These are phyloP conservation scores for Hymenoscyphus fraxineus DNA, from an alignment of 2,329 filamentous ascomycete genomes.

Conservation along the genomic window DNA sequence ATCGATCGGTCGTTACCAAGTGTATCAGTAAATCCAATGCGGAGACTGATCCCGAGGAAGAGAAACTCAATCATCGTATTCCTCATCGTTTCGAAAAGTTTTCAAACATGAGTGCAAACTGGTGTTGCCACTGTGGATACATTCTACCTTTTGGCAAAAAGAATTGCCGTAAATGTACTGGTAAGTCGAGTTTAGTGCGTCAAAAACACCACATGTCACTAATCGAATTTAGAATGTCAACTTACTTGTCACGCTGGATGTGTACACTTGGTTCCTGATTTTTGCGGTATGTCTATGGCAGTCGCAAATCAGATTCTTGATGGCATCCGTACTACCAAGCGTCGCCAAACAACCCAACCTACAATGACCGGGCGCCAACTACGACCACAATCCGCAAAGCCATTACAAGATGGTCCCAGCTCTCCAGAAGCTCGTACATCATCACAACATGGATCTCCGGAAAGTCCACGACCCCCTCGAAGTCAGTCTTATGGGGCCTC, in stretches of 20 bases:
- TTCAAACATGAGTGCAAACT: constrained; percentile 96
- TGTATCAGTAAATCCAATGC: constrained; percentile 99
- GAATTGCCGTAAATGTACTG: constrained; percentile 87
- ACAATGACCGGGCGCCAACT: constrained; percentile 29
- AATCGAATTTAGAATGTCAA: constrained; percentile 65
- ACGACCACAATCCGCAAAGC: constrained; percentile 28
- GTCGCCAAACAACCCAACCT: constrained; percentile 45
- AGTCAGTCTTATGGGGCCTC: constrained; percentile 37
- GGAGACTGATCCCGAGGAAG: constrained; percentile 95
- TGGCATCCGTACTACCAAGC: constrained; percentile 77
- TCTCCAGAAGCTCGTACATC: constrained; percentile 27
- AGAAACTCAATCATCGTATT: constrained; percentile 99
- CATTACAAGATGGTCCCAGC: constrained; percentile 15
- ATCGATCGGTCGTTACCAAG: constrained; percentile 93
- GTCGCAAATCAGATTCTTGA: constrained; percentile 90
- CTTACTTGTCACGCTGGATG: constrained; percentile 90
- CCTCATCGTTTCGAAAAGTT: constrained; percentile 96
- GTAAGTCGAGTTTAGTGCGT: constrained; percentile 46
- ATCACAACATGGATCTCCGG: constrained; percentile 31
- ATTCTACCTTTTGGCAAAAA: constrained; percentile 92
- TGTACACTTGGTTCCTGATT: constrained; percentile 93
- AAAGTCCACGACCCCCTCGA: constrained; percentile 30
- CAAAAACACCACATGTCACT: constrained; percentile 20
- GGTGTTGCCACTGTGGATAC: constrained; percentile 99
- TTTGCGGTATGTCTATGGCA: constrained; percentile 99